Evolutionary conservation across 768 basidiomycete species (phyloP), one percentile per base, ranked within the genome.

Genomic region (Pleurotus giganteus): DNA sequence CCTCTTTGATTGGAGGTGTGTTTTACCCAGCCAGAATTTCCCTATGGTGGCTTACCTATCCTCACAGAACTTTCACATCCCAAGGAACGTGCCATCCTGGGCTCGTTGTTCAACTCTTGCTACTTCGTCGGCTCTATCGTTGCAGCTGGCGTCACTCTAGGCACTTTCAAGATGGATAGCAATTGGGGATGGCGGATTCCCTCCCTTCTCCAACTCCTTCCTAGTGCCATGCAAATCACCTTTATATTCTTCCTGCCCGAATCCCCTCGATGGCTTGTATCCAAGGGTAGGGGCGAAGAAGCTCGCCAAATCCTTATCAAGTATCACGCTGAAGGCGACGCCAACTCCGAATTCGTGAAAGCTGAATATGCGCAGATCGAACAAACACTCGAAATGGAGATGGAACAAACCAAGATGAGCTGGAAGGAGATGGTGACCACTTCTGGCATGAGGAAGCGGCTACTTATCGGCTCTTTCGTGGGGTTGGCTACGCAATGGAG

Each of bases 161-260:
- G 82, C 7, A 88, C 88, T 0, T 88, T 87, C 71, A 57, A 69
- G 7, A 83, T 87, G 74, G 44, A 60, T 0, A 78, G 60, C 46
- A 76, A 81, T 60, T 85, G 83, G 84, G 82, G 80, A 9, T 87
- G 86, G 86, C 75, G 85, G n/a, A 84, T 86, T 19, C 85, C 84
- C 0, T 80, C 84, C n/a, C 61, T 82, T 39, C 73, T 86, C 4
- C 86, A 87, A 64, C 59, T 79, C 29, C 63, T 75, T 0, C 85
- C 85, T 1, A 79, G 77, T 56, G 28, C 73, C 9, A 66, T 85
- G 19, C 85, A 86, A 57, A 61, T 86, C 41, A 56, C 58, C 24
- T 82, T 87, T 65, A 73, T 86, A 50, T 77, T 68, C 62, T 80
- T 82, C 61, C 69, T 86, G 13, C 84, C 84, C 2, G 85, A 88